These are phyloP conservation scores for Ambrosiella xylebori DNA, from an alignment of 2,329 filamentous ascomycete genomes.

Conservation along the genomic window DNA sequence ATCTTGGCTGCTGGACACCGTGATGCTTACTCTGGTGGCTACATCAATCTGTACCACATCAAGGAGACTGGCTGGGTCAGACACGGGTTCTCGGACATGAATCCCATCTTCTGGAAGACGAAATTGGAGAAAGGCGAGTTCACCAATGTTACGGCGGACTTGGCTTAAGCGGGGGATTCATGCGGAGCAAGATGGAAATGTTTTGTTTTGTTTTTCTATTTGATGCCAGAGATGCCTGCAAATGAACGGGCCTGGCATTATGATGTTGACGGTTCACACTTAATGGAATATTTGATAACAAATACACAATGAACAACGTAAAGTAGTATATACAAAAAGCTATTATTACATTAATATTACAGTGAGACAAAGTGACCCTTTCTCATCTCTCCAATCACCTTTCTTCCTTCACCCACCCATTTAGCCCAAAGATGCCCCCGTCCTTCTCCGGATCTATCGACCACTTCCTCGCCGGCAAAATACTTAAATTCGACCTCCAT, in stretches of 20 bases:
- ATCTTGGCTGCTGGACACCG: conserved; percentile 93
- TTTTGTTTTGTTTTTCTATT: conserved; percentile 3
- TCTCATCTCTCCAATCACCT: background rate
- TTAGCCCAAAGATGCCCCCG: conserved; percentile 49
- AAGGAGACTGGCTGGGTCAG: conserved; percentile 99
- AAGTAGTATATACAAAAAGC: background rate
- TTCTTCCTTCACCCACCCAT: conserved; percentile 25
- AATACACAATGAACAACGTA: background rate
- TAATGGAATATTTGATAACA: conserved; percentile 7
- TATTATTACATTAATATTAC: background rate
- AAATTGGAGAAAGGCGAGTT: conserved; percentile 98
- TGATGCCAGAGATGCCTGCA: conserved; percentile 6
- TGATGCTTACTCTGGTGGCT: conserved; percentile 97
- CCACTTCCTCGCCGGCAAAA: conserved; percentile 52
- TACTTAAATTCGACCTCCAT: conserved; percentile 44
- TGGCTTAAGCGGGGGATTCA: conserved; percentile 31
- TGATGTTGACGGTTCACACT: conserved; percentile 10
- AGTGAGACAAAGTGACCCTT: background rate
- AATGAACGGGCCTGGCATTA: conserved; percentile 9
- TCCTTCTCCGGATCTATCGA: conserved; percentile 44
- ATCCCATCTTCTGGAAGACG: conserved; percentile 99
- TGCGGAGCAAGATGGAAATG: background rate
- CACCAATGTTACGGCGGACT: conserved; percentile 71
- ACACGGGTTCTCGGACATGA: conserved; percentile 95
- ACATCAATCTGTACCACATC: conserved; percentile 97